phyloP scores from a whole-genome alignment of 139 green algal genomes.

The Volvox africanus region DNA sequence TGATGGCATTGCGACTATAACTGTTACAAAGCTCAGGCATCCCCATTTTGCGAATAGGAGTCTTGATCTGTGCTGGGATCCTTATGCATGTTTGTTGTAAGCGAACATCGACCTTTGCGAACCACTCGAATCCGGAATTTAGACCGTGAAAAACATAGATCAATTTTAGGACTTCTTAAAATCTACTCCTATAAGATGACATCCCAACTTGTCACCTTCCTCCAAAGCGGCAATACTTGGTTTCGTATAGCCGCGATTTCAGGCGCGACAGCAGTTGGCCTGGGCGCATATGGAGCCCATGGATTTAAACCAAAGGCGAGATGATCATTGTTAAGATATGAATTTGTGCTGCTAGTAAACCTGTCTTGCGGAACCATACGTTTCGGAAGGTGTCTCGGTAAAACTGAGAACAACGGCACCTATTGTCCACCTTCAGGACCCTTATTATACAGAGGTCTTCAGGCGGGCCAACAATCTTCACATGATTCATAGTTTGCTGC shows the following conservation, averaged over 20 bases:
- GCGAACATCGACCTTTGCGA: too few species aligned
- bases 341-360: neutral
- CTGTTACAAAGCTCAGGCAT: too few species aligned
- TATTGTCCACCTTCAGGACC: neutral
- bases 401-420: neutral
- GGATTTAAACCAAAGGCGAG: constrained; percentile 37
- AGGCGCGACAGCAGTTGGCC: constrained; percentile 5
- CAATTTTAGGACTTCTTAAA: too few species aligned
- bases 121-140: too few species aligned
- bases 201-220: neutral
- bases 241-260: constrained; percentile 6
- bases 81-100: too few species aligned
- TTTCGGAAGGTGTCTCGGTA: too few species aligned
- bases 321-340: neutral
- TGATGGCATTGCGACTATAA: too few species aligned
- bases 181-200: neutral
- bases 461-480: constrained; percentile 43
- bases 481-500: constrained; percentile 32
- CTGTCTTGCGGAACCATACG: too few species aligned
- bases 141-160: too few species aligned
- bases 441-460: constrained; percentile 40
- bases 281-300: constrained; percentile 34
- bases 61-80: too few species aligned
- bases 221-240: constrained; percentile 9
- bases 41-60: too few species aligned